These are phyloP conservation scores for Trapa incisa DNA, from an alignment of 345 rosid species.

Conservation along the genomic window DNA sequence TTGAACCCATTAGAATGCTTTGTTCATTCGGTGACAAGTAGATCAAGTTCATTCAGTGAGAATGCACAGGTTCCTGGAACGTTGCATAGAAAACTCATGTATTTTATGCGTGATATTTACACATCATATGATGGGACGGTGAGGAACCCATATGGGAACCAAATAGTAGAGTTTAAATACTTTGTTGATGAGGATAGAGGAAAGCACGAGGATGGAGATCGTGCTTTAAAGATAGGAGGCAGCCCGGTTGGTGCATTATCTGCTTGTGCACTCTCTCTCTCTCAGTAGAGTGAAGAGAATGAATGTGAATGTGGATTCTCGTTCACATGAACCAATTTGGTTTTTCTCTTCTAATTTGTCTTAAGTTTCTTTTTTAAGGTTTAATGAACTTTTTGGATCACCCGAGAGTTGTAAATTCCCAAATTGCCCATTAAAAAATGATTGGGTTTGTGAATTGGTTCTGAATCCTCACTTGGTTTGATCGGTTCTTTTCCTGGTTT, in stretches of 20 bases:
- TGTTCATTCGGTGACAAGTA: conserved; percentile 69
- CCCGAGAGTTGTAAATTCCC: too few relatives aligned
- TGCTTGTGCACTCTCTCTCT: conserved; percentile 74
- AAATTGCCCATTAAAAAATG: too few relatives aligned
- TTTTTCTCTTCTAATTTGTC: too few relatives aligned
- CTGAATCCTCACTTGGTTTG: too few relatives aligned
- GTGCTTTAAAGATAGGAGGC: conserved; percentile 34
- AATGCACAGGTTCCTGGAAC: conserved; percentile 97
- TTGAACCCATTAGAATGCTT: conserved; percentile 76
- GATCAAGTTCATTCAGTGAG: conserved; percentile 79
- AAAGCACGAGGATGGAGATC: conserved; percentile 5
- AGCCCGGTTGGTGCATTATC: conserved; percentile 70
- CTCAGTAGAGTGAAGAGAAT: too few relatives aligned
- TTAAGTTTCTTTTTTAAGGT: too few relatives aligned
- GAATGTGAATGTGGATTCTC: too few relatives aligned
- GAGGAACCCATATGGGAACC: conserved; percentile 68
- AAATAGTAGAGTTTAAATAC: conserved; percentile 63
- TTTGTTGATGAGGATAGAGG: conserved; percentile 12
- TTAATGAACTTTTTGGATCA: too few relatives aligned
- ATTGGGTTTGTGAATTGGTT: too few relatives aligned
- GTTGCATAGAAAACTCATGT: conserved; percentile 64
- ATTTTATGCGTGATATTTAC: conserved; percentile 72
- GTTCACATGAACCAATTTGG: too few relatives aligned
- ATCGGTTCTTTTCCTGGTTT: too few relatives aligned
- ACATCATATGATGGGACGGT: conserved; percentile 81